These are phyloP conservation scores for Serendipita indica DNA, from an alignment of 768 basidiomycete species.

Conservation along the genomic window DNA sequence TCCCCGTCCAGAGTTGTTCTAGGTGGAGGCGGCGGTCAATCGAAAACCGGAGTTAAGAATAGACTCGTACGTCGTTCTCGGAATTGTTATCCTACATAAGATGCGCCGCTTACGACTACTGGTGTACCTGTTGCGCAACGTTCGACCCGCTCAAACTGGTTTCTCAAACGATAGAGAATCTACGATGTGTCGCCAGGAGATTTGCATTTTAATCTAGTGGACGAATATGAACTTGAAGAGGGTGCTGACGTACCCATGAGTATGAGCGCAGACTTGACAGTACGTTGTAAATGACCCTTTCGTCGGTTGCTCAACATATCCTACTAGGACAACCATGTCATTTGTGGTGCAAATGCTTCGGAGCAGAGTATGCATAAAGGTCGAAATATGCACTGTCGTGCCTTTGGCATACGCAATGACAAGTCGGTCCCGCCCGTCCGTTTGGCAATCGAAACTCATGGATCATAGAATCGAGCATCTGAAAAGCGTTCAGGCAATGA, in stretches of 20 bases:
- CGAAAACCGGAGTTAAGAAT: conserved; percentile 84
- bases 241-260: conserved; percentile 98
- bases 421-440: conserved; percentile 32
- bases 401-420: conserved; percentile 42
- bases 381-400: conserved; percentile 74
- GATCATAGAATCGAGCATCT: conserved; percentile 36
- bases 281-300: conserved; percentile 21
- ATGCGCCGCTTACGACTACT: neutral
- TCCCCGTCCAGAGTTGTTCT: conserved; percentile 57
- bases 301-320: conserved; percentile 19
- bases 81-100: neutral
- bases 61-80: conserved; percentile 49
- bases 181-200: conserved; percentile 41
- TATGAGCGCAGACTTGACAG: conserved; percentile 54
- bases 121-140: neutral
- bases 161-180: conserved; percentile 35
- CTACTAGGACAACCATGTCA: conserved; percentile 31
- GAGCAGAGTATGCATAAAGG: conserved; percentile 44
- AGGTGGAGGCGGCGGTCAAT: conserved; percentile 74
- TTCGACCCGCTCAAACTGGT: neutral
- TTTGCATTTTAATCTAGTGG: conserved; percentile 37
- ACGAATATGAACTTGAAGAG: conserved; percentile 59
- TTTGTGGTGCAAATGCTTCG: conserved; percentile 81
- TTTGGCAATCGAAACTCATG: neutral
- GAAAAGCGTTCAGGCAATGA: conserved; percentile 46